Evolutionary conservation across 2,329 filamentous ascomycete genomes (phyloP).

Genomic region (Penicillium sclerotigenum): DNA sequence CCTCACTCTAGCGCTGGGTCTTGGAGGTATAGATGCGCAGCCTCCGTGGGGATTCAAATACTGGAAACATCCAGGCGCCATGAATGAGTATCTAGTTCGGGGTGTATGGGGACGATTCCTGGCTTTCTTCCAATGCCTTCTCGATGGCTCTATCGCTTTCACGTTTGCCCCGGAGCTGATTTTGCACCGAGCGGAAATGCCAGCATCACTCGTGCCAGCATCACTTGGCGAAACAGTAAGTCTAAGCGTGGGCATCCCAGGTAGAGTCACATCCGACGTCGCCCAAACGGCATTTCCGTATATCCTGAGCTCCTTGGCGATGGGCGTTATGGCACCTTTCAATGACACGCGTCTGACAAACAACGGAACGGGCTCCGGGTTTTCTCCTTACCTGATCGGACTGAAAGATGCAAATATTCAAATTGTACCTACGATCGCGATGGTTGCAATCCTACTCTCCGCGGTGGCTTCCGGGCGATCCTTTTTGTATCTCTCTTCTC

Average conservation of each 20-base stretch:
- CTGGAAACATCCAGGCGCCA: constrained; percentile 49
- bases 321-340: constrained; percentile 59
- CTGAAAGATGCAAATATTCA: constrained; percentile 55
- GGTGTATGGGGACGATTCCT: constrained; percentile 50
- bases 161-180: constrained; percentile 54
- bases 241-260: constrained; percentile 48
- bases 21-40: constrained; percentile 49
- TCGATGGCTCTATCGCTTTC: constrained; percentile 52
- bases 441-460: constrained; percentile 70
- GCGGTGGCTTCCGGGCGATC: constrained; percentile 76
- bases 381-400: constrained; percentile 45
- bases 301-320: constrained; percentile 54
- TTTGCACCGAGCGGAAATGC: constrained; percentile 50
- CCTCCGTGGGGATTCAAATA: constrained; percentile 51
- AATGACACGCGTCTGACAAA: constrained; percentile 53
- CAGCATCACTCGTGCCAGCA: constrained; percentile 1
- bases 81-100: constrained; percentile 47
- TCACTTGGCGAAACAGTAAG: neutral
- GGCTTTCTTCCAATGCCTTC: constrained; percentile 50
- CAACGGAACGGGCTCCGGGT: constrained; percentile 53
- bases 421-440: constrained; percentile 66
- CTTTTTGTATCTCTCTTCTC: constrained; percentile 69
- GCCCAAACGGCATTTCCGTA: constrained; percentile 59
- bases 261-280: constrained; percentile 53
- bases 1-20: constrained; percentile 51